These are phyloP conservation scores for Cystofilobasidium capitatum DNA, from an alignment of 768 basidiomycete species.

Conservation along the genomic window DNA sequence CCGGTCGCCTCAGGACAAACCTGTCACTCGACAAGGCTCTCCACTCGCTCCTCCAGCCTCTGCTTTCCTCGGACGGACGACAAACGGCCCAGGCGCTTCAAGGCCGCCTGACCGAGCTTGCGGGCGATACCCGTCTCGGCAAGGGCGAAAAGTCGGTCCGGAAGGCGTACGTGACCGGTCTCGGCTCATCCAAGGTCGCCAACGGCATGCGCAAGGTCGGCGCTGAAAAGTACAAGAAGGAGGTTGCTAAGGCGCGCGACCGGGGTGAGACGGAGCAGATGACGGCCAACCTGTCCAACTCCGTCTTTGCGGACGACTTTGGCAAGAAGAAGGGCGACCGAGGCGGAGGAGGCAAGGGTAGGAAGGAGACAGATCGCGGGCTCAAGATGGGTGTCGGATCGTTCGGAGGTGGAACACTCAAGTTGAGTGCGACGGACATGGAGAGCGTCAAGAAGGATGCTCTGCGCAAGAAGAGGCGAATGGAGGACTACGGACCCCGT, in stretches of 20 bases:
- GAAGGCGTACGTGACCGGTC: conserved; percentile 29
- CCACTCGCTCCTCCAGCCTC: conserved; percentile 35
- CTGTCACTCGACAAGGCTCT: conserved; percentile 38
- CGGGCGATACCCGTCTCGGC: conserved; percentile 33
- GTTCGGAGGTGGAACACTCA: conserved; percentile 38
- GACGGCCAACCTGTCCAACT: conserved; percentile 4
- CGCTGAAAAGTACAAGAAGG: conserved; percentile 31
- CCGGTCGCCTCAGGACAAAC: conserved; percentile 31
- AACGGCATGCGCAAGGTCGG: conserved; percentile 33
- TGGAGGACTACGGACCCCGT: not conserved
- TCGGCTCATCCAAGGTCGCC: conserved; percentile 30
- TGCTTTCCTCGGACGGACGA: conserved; percentile 32
- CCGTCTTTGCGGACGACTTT: conserved; percentile 14
- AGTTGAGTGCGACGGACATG: conserved; percentile 36
- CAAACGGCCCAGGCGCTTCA: conserved; percentile 18
- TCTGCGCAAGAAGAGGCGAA: conserved; percentile 13
- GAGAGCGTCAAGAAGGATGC: conserved; percentile 30
- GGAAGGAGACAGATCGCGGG: conserved; percentile 32
- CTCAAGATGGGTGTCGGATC: conserved; percentile 37
- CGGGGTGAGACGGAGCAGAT: conserved; percentile 26
- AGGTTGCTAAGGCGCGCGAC: conserved; percentile 21
- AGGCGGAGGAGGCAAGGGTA: conserved; percentile 27
- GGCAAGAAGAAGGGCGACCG: conserved; percentile 32
- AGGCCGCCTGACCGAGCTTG: conserved; percentile 29
- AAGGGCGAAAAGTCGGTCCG: conserved; percentile 30